Evolutionary conservation across 208 protist species (phyloP).

Genomic region (Wallacemonas sp.): DNA sequence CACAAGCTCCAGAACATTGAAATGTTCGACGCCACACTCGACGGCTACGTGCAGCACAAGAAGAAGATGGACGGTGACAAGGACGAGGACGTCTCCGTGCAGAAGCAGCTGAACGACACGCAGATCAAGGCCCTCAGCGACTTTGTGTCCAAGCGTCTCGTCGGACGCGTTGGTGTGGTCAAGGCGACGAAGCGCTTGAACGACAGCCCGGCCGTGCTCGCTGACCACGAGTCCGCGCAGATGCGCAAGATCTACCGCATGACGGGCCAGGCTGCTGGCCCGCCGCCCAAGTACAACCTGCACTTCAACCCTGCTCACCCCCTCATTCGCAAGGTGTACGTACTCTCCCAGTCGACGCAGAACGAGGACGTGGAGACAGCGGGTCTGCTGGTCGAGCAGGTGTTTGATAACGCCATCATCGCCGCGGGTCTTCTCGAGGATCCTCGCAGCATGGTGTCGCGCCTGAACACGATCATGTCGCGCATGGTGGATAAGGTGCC

Average conservation of each 20-base stretch:
- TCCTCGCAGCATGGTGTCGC: slow-evolving; percentile 87
- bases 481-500: slow-evolving; percentile 89
- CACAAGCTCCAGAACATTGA: slow-evolving; percentile 95
- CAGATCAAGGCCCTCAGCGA: slow-evolving; percentile 86
- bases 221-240: slow-evolving; percentile 91
- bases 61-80: slow-evolving; percentile 87
- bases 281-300: slow-evolving; percentile 91
- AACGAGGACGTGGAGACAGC: slow-evolving; percentile 84
- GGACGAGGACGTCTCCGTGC: slow-evolving; percentile 72
- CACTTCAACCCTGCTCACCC: slow-evolving; percentile 93
- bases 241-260: slow-evolving; percentile 93
- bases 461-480: slow-evolving; percentile 91
- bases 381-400: slow-evolving; percentile 86
- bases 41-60: slow-evolving; percentile 91
- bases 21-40: slow-evolving; percentile 85
- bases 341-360: slow-evolving; percentile 70
- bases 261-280: slow-evolving; percentile 76
- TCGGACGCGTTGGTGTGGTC: slow-evolving; percentile 83
- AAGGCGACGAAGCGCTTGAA: slow-evolving; percentile 87
- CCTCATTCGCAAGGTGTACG: slow-evolving; percentile 92
- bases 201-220: slow-evolving; percentile 88
- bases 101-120: slow-evolving; percentile 86
- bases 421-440: slow-evolving; percentile 92
- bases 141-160: slow-evolving; percentile 88
- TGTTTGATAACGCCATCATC: slow-evolving; percentile 95